Conservation (phyloP, 2,329 filamentous ascomycete species). For the Furcasterigmium furcatum region DNA sequence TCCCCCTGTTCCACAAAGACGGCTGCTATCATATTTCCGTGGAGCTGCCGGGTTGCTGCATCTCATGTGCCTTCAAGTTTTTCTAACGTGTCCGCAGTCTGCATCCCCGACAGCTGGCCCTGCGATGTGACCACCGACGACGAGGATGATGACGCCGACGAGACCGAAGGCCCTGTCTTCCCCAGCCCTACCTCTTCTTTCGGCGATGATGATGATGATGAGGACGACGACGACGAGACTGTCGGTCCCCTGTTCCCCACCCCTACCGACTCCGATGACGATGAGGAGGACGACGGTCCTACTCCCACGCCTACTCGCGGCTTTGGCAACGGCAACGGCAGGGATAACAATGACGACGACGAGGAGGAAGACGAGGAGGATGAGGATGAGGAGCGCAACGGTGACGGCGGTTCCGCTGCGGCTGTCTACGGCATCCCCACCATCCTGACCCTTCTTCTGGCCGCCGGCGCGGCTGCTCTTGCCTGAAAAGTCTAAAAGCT, state of each 20-base stretch:
- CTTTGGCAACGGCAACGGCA: not conserved
- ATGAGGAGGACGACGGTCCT: too few species aligned
- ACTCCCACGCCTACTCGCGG: not conserved
- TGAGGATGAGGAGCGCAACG: too few species aligned
- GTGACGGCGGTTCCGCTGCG: not conserved
- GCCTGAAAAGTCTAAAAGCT: too few species aligned
- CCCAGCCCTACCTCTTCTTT: not conserved
- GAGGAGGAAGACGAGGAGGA: too few species aligned
- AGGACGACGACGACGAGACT: not conserved
- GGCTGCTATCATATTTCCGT: not conserved
- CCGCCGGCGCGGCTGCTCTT: slow-evolving; percentile 1
- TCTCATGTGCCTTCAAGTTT: too few species aligned
- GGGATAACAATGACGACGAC: not conserved
- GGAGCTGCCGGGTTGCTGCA: too few species aligned
- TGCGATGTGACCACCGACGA: not conserved
- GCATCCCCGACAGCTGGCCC: not conserved
- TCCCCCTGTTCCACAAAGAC: not conserved
- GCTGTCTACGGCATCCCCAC: not conserved
- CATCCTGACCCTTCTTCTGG: not conserved
- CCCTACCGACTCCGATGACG: not conserved
- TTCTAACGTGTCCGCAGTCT: not conserved
- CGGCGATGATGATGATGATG: not conserved
- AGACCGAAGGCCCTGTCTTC: too few species aligned
- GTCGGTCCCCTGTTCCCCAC: too few species aligned
- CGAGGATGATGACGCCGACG: too few species aligned